A percentile compares a stretch with the other conserved stretches of the same genome.
Conservation (phyloP, 108 stramenopile genomes). For the Nitzschia sp. region DNA sequence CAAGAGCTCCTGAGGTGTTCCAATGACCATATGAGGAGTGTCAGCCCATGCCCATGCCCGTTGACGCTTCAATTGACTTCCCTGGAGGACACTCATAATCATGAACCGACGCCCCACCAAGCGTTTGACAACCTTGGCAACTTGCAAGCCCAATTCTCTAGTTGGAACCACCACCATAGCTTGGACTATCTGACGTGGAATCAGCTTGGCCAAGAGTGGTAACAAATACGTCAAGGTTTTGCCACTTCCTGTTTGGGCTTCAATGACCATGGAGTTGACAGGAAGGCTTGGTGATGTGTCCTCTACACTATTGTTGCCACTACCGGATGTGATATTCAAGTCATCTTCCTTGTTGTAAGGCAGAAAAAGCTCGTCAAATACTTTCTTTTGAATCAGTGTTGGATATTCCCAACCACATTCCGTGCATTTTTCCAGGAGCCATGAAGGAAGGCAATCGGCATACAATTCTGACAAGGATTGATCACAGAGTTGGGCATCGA, state of each 20-base stretch:
- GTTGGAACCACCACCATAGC: slow-evolving; percentile 90
- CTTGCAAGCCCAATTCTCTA: slow-evolving; percentile 93
- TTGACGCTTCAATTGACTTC: slow-evolving; percentile 77
- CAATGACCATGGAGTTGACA: slow-evolving; percentile 57
- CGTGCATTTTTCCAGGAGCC: slow-evolving; percentile 60
- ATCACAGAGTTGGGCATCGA: slow-evolving; percentile 32
- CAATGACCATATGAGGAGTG: slow-evolving; percentile 87
- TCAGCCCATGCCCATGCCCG: slow-evolving; percentile 94
- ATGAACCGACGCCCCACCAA: slow-evolving; percentile 66
- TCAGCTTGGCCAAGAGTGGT: slow-evolving; percentile 59
- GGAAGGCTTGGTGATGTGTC: neutral
- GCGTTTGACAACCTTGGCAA: slow-evolving; percentile 67
- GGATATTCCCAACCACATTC: slow-evolving; percentile 59
- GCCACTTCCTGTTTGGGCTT: slow-evolving; percentile 81
- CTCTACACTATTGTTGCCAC: neutral
- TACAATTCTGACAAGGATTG: slow-evolving; percentile 68
- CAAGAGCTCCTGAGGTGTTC: slow-evolving; percentile 77
- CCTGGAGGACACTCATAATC: slow-evolving; percentile 91
- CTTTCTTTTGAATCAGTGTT: slow-evolving; percentile 64
- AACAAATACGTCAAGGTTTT: slow-evolving; percentile 80
- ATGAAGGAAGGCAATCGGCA: slow-evolving; percentile 48
- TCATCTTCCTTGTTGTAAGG: neutral
- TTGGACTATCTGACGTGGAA: slow-evolving; percentile 59
- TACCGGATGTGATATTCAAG: neutral
- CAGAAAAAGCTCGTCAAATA: slow-evolving; percentile 49